Base-by-base conservation (phyloP, 352 stramenopile genomes). In the Phytophthora parvispora region DNA sequence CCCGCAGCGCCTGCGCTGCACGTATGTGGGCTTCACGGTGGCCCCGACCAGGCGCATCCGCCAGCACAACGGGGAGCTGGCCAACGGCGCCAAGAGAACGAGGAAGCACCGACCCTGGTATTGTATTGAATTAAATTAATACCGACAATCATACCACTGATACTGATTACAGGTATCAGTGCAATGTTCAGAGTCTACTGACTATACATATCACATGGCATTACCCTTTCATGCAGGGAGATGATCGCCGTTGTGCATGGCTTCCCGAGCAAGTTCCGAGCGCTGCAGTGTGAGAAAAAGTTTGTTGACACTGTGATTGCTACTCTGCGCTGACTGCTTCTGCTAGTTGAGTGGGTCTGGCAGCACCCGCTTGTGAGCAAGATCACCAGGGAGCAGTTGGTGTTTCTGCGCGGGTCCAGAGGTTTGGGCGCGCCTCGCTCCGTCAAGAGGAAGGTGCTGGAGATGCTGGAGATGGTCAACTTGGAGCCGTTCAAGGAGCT, bases 61-160 rank as follows among this genome's bases (percentile, higher is more conserved):
- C 5, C 86, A 93, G 64, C 86, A 95, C 54, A 95, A 95, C 48
- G 87, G 87, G 31, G 87, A 93, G 62, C 60, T 95, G 13, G 57
- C 77, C 5, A 78, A 78, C n/a, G 87, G 87, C 32, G 87, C 87
- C 16, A 92, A 84, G 63, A 76, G 84, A 16, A 95, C 87, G 47
- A 42, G 27, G 6, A 81, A 80, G 16, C 56, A 83, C 60, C 80
- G 84, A 3, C 87, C 87, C 10, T 95, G 86, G 86, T 92, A 29
- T 34, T 27, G 38, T 43, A 25, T 24, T 58, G 13, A 15, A 16
- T 48, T 55, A 24, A 2, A 24, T 34, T 55, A 8, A 16, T 49
- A 45, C 6, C 6, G n/a, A 31, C 48, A n/a, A n/a, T n/a, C n/a
- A n/a, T n/a, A n/a, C n/a, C n/a, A n/a, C n/a, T n/a, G n/a, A n/a